Conservation (phyloP, 306 rosid genomes). For the Pueraria montana region DNA sequence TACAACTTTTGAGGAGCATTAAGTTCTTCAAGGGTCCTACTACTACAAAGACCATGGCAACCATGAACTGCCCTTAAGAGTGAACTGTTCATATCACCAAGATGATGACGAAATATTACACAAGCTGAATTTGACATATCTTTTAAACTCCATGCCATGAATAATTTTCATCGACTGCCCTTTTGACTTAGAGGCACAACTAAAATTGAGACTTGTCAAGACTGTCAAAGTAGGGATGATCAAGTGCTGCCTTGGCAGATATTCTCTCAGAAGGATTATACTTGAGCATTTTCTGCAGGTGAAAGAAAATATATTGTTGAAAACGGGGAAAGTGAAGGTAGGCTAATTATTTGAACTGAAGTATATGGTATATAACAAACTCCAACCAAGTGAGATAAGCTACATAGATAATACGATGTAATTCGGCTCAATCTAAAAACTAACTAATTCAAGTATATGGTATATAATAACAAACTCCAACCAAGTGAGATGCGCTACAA, state of each 20-base stretch:
- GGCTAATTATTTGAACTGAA: neutral
- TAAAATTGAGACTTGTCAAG: conserved; percentile 92
- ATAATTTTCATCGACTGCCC: conserved; percentile 32
- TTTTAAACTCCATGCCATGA: conserved; percentile 30
- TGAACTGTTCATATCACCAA: conserved; percentile 63
- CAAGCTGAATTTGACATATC: neutral
- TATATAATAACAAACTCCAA: no score
- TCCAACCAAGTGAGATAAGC: neutral
- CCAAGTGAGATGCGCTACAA: no score
- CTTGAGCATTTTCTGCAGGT: conserved; percentile 88
- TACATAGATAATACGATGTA: neutral
- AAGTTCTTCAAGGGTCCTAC: conserved; percentile 34
- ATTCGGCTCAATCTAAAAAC: no score
- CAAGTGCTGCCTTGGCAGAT: conserved; percentile 94
- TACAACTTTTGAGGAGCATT: conserved; percentile 26
- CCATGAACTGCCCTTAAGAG: conserved; percentile 19
- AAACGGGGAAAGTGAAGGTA: neutral
- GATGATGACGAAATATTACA: conserved; percentile 67
- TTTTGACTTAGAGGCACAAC: conserved; percentile 29
- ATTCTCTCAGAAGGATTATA: conserved; percentile 89
- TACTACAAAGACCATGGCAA: no score
- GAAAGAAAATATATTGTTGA: no score
- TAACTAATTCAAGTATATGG: no score
- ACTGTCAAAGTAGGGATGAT: conserved; percentile 92
- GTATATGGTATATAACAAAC: neutral